These are phyloP conservation scores for Mucor racemosus DNA, from an alignment of 371 early-diverging fungal species.

Conservation along the genomic window DNA sequence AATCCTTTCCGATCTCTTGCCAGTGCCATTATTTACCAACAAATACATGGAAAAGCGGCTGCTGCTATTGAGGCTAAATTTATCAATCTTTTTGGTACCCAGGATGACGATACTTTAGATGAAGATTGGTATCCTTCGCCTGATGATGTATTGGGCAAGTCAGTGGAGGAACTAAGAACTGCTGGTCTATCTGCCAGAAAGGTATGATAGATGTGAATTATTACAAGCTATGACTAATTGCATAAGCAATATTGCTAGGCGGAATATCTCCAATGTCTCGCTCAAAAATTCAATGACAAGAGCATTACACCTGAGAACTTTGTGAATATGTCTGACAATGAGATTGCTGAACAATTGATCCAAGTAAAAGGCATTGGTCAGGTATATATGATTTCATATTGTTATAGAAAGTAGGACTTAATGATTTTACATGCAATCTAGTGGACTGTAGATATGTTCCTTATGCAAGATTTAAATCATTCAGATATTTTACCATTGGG, in stretches of 20 bases:
- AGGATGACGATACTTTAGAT: not conserved
- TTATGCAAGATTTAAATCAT: slow-evolving; percentile 59
- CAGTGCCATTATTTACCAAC: slow-evolving; percentile 58
- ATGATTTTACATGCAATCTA: not conserved
- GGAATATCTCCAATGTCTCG: slow-evolving; percentile 51
- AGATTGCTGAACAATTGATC: slow-evolving; percentile 46
- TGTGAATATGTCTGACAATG: slow-evolving; percentile 45
- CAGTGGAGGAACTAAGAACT: slow-evolving; percentile 34
- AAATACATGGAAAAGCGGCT: slow-evolving; percentile 59
- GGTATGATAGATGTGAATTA: not conserved
- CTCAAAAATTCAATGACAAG: slow-evolving; percentile 50
- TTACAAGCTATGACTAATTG: no score
- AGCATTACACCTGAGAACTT: slow-evolving; percentile 42
- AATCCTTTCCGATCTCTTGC: slow-evolving; percentile 44
- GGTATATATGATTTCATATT: slow-evolving; percentile 25
- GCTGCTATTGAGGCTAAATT: slow-evolving; percentile 46
- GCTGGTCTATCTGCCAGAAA: slow-evolving; percentile 59
- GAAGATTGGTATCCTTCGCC: slow-evolving; percentile 51
- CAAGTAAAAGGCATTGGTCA: slow-evolving; percentile 62
- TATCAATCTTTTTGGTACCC: slow-evolving; percentile 35
- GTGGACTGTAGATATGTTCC: slow-evolving; percentile 67
- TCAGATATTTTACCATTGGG: slow-evolving; percentile 61
- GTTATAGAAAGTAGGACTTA: not conserved
- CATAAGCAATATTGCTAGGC: not conserved
- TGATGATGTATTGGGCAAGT: slow-evolving; percentile 34